Percentiles rank a stretch among this genome's conserved stretches.
Evolutionary conservation across 1,284 basidiomycete genomes (phyloP).

Genomic region (Coniferiporia sulphurascens): DNA sequence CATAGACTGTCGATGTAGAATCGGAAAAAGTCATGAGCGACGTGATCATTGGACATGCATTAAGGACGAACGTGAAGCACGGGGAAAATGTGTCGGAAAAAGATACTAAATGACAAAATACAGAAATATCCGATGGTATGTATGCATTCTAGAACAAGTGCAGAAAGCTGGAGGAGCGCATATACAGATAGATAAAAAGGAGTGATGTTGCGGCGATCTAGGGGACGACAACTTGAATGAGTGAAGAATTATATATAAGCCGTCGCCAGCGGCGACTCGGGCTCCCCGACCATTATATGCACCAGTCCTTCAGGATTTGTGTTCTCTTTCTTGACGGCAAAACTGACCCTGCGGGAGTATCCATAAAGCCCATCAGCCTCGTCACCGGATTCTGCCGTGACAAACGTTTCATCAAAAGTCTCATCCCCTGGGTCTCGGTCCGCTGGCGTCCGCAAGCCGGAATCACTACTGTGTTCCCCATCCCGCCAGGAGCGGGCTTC

Average conservation of each 20-base stretch:
- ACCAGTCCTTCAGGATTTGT: neutral
- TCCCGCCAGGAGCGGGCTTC: conserved; percentile 60
- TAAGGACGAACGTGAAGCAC: neutral
- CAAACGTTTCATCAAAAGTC: conserved; percentile 18
- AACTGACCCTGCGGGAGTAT: conserved; percentile 23
- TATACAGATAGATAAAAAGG: neutral
- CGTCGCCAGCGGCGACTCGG: neutral
- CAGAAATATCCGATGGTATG: neutral
- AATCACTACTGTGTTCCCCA: conserved; percentile 22
- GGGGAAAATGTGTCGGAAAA: neutral
- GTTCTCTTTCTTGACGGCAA: conserved; percentile 24
- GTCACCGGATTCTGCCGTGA: conserved; percentile 24
- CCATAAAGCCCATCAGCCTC: neutral
- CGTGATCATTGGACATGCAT: neutral
- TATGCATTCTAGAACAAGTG: neutral
- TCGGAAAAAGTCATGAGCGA: neutral
- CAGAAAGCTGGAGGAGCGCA: neutral
- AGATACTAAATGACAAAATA: neutral
- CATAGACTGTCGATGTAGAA: neutral
- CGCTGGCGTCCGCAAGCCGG: conserved; percentile 18
- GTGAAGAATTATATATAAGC: neutral
- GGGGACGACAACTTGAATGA: neutral
- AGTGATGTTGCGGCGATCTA: neutral
- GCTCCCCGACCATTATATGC: neutral
- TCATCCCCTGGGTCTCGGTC: conserved; percentile 24